phyloP scores from a whole-genome alignment of 208 protist genomes.

The Leishmania gerbilli region DNA sequence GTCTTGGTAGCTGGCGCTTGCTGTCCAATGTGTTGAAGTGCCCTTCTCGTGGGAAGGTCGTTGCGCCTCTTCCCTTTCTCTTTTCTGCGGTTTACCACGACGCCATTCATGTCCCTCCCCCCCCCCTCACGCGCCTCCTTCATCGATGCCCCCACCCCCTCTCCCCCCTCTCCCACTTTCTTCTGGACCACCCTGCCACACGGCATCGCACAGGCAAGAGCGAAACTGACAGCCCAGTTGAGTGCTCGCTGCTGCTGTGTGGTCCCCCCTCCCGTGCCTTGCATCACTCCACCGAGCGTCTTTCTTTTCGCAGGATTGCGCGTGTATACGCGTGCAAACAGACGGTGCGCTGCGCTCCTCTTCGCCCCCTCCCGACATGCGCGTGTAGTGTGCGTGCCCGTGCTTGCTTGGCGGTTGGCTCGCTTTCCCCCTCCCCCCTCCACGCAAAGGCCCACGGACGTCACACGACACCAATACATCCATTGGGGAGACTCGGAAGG shows the following conservation, averaged over 20 bases:
- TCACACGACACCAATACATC: background rate
- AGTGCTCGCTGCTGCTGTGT: background rate
- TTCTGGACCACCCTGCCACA: background rate
- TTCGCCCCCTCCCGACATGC: background rate
- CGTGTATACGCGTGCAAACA: background rate
- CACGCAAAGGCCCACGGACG: background rate
- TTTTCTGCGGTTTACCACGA: background rate
- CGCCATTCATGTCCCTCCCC: too few species aligned
- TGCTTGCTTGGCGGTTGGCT: background rate
- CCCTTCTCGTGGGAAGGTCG: background rate
- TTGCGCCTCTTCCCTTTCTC: background rate
- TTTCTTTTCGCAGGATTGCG: background rate
- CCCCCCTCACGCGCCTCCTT: background rate
- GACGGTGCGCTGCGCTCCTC: background rate
- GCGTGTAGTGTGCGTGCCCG: background rate
- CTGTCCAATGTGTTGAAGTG: background rate
- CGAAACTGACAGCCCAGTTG: background rate
- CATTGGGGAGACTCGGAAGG: background rate
- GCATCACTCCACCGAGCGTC: background rate
- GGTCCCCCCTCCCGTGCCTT: background rate
- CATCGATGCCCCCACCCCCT: background rate
- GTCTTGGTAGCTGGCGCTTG: background rate
- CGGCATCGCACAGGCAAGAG: background rate
- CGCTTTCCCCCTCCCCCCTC: background rate
- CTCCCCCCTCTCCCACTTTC: background rate